Conservation (phyloP, 768 basidiomycete genomes). For the Mrakia blollopis region DNA sequence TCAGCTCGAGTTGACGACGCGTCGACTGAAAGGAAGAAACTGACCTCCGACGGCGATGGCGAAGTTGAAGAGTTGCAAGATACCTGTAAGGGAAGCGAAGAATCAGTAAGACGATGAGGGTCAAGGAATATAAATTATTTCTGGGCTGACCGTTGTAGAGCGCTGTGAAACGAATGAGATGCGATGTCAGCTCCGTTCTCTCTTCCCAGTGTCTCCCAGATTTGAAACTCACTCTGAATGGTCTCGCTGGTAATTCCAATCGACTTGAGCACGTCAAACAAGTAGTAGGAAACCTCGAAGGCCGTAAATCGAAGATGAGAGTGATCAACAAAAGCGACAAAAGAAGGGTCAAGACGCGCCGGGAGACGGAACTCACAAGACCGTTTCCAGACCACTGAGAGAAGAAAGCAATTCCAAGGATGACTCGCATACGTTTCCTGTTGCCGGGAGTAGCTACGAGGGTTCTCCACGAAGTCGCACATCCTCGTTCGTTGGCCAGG, state of each 20-base stretch:
- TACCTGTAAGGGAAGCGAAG: constrained; percentile 34
- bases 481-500: neutral
- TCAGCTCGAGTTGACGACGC: too few relatives aligned
- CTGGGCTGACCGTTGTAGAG: constrained; percentile 29
- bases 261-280: constrained; percentile 59
- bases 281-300: constrained; percentile 63
- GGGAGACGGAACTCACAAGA: constrained; percentile 43
- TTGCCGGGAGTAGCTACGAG: constrained; percentile 23
- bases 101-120: too few relatives aligned
- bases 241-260: constrained; percentile 43
- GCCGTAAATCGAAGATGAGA: neutral
- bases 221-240: constrained; percentile 49
- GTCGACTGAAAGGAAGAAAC: too few relatives aligned
- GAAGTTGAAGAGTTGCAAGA: constrained; percentile 65
- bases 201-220: constrained; percentile 46
- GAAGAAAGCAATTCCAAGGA: constrained; percentile 43
- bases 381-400: constrained; percentile 82
- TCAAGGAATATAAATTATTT: too few relatives aligned
- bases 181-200: too few relatives aligned
- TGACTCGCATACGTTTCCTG: constrained; percentile 20
- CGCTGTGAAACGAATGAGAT: neutral
- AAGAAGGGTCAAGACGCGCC: neutral
- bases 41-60: constrained; percentile 39
- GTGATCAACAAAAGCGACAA: neutral
- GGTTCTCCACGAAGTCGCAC: neutral